Evolutionary conservation across 371 early-diverging fungal species (phyloP).

Genomic region (Amoeboaphelidium protococcarum): DNA sequence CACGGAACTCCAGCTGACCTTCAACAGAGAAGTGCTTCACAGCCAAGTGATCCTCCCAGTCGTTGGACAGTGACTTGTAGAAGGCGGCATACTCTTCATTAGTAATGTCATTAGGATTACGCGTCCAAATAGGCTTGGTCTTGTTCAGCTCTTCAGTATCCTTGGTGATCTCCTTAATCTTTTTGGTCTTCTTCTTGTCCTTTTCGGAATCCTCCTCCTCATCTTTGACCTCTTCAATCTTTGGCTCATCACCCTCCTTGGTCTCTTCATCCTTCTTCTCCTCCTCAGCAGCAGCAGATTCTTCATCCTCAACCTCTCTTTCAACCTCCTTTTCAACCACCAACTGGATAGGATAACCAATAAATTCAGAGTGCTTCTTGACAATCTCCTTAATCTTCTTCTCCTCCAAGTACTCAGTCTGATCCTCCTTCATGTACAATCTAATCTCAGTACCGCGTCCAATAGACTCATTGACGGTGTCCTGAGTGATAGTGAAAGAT

Average conservation of each 20-base stretch:
- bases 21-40: conserved; percentile 39
- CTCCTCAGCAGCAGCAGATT: conserved; percentile 12
- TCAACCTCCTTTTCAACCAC: not conserved
- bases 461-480: conserved; percentile 46
- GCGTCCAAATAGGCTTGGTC: conserved; percentile 78
- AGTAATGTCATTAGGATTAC: conserved; percentile 39
- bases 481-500: conserved; percentile 33
- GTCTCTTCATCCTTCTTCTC: conserved; percentile 10
- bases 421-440: conserved; percentile 64
- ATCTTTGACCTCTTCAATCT: conserved; percentile 14
- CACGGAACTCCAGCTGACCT: conserved; percentile 57
- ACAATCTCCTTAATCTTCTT: conserved; percentile 31
- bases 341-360: conserved; percentile 73
- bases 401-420: conserved; percentile 45
- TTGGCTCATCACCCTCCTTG: conserved; percentile 14
- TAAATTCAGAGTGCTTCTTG: conserved; percentile 65
- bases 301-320: conserved; percentile 22
- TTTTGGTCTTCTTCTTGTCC: conserved; percentile 15
- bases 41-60: conserved; percentile 28
- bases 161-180: conserved; percentile 20
- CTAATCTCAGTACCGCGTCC: conserved; percentile 65
- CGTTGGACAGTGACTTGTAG: conserved; percentile 49
- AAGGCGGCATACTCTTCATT: conserved; percentile 57
- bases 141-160: conserved; percentile 44
- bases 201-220: conserved; percentile 12